phyloP scores from a whole-genome alignment of 2,329 filamentous ascomycete species.

The Ophiostoma himal-ulmi region DNA sequence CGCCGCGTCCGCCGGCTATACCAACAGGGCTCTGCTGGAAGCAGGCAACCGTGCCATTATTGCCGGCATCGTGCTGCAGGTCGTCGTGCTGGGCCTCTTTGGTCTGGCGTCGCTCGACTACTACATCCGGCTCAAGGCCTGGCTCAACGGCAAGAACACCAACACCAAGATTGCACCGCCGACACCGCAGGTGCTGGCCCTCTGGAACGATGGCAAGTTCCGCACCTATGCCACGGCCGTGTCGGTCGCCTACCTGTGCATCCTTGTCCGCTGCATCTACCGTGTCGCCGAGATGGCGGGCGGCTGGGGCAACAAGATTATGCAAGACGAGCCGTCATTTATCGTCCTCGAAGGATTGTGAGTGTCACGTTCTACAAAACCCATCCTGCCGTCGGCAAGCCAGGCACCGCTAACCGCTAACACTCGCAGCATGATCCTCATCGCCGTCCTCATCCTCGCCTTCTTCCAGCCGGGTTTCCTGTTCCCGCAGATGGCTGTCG shows the following conservation, averaged over 20 bases:
- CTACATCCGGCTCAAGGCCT: constrained; percentile 38
- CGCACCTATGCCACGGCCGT: constrained; percentile 42
- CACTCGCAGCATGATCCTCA: constrained; percentile 39
- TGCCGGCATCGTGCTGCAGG: constrained; percentile 50
- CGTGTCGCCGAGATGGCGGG: constrained; percentile 57
- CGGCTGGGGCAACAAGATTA: constrained; percentile 58
- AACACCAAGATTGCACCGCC: not conserved
- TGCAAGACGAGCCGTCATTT: constrained; percentile 57
- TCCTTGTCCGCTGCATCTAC: constrained; percentile 51
- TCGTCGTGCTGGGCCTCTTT: constrained; percentile 44
- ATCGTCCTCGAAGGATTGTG: constrained; percentile 52
- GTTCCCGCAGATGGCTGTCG: constrained; percentile 48
- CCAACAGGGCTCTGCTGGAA: constrained; percentile 37
- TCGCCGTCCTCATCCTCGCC: constrained; percentile 46
- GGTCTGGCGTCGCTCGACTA: constrained; percentile 43
- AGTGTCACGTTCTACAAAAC: constrained; percentile 24
- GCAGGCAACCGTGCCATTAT: constrained; percentile 49
- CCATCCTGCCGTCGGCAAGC: too few species aligned
- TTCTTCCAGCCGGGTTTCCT: constrained; percentile 49
- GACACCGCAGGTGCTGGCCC: constrained; percentile 29
- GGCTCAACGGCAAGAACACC: constrained; percentile 31
- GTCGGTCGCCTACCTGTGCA: constrained; percentile 39
- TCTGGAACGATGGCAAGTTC: constrained; percentile 43
- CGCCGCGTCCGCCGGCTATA: constrained; percentile 42
- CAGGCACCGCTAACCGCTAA: not conserved